A percentile compares a stretch with the other conserved stretches of the same genome.
These are phyloP conservation scores for Paspalum vaginatum DNA, from an alignment of 176 grass and related monocot species.

Conservation along the genomic window DNA sequence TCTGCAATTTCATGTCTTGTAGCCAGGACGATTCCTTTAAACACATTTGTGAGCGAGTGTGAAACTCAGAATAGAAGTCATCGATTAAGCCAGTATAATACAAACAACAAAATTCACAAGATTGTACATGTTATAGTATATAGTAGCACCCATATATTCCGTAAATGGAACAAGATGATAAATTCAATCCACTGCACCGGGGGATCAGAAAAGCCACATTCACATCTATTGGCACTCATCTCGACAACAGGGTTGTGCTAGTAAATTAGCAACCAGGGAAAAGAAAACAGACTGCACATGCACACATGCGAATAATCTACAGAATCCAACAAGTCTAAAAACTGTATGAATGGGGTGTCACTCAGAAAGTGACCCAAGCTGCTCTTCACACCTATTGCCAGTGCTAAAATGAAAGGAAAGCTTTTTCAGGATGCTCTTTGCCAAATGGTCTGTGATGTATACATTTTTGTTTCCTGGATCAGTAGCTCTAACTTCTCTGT, in stretches of 20 bases:
- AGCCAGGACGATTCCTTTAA: not conserved
- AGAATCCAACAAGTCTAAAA: constrained; percentile 16
- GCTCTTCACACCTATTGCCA: not conserved
- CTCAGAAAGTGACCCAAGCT: not conserved
- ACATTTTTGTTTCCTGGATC: not conserved
- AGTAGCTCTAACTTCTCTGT: constrained; percentile 29
- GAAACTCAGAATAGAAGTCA: not conserved
- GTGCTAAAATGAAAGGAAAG: not conserved
- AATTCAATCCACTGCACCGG: not conserved
- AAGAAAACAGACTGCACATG: not conserved
- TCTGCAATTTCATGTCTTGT: no score
- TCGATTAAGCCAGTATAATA: not conserved
- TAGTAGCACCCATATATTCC: not conserved
- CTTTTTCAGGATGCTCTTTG: not conserved
- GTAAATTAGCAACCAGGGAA: no score
- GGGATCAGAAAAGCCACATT: not conserved
- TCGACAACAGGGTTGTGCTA: not conserved
- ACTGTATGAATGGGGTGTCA: not conserved
- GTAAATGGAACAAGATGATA: not conserved
- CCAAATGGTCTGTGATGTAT: not conserved
- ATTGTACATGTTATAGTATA: not conserved
- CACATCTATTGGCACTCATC: not conserved
- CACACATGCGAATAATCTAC: not conserved
- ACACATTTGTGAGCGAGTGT: no score
- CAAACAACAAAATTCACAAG: not conserved